Evolutionary conservation across 2,329 filamentous ascomycete genomes (phyloP), one percentile per base, ranked within the genome.

Genomic region (Fusarium sp.): DNA sequence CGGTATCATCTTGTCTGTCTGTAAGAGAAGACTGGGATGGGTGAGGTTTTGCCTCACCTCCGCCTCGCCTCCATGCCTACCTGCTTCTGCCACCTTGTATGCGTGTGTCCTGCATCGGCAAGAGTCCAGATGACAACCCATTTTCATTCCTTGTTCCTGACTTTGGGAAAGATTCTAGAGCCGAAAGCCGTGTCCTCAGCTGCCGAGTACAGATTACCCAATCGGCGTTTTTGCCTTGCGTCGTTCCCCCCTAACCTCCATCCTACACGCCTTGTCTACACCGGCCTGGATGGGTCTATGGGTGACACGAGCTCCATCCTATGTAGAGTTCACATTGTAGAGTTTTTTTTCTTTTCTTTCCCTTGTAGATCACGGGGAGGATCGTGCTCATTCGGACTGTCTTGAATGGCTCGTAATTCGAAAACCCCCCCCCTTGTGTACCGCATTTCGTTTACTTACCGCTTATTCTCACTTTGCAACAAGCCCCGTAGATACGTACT

Each of bases 381-480:
- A 34, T 70, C 56, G 60, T 70, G 62, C 37, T 14, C 62, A 61
- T 31, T 40, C 35, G 27, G 45, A 40, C 62, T 62, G 60, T n/a
- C 24, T 61, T 6, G 8, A 50, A 60, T 54, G 58, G 47, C 60
- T 75, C 66, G 62, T 67, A 75, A 74, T 65, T 54, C 52, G 62
- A 73, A 42, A 38, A 61, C 45, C 60, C 61, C 67, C 64, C 60
- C 64, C 67, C 64, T 70, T 60, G 60, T 62, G 62, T 56, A 73
- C 47, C 18, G 34, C 57, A 40, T 31, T 58, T 54, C 63, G 62
- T 74, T 70, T 75, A 74, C 72, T 70, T 75, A 74, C 72, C 69
- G 69, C 72, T 64, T 59, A 50, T 65, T 62, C 18, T 57, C 58
- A 64, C 62, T 16, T 45, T 27, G 60, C 38, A 47, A 20, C 6